Percentiles rank a stretch among this genome's conserved stretches.
Conservation (phyloP, 148 eudicot species). For the Persicaria maculosa region DNA sequence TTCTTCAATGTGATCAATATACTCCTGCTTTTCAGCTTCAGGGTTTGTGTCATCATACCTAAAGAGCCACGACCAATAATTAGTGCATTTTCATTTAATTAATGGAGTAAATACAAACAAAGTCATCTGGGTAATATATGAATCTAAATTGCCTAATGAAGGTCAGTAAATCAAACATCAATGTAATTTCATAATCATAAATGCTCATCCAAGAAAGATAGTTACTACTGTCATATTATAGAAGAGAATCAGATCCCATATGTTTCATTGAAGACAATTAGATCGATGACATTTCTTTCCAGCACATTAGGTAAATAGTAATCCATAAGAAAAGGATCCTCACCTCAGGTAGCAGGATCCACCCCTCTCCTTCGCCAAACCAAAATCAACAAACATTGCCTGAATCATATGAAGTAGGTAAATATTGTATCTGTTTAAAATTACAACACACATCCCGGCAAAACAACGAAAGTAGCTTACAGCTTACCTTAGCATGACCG, state of each 20-base stretch:
- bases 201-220: neutral
- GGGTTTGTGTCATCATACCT: conserved; percentile 97
- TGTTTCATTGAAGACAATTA: neutral
- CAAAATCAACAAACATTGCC: conserved; percentile 67
- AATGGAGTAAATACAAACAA: neutral
- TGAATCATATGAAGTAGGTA: conserved; percentile 18
- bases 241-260: neutral
- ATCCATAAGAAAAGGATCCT: neutral
- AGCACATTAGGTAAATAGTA: neutral
- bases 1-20: conserved; percentile 35
- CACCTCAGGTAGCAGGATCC: conserved; percentile 89
- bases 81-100: neutral
- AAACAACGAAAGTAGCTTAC: neutral
- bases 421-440: too few relatives aligned
- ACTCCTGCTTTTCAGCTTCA: conserved; percentile 84
- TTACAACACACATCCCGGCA: too few relatives aligned
- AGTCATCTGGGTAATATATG: neutral
- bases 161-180: neutral
- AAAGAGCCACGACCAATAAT: neutral
- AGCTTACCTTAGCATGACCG: conserved; percentile 88
- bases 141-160: neutral
- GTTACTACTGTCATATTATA: neutral
- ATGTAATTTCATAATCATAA: neutral
- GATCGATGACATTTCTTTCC: too few relatives aligned
- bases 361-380: conserved; percentile 43